Base-by-base conservation (phyloP, 345 rosid genomes). In the Syzygium oleosum region DNA sequence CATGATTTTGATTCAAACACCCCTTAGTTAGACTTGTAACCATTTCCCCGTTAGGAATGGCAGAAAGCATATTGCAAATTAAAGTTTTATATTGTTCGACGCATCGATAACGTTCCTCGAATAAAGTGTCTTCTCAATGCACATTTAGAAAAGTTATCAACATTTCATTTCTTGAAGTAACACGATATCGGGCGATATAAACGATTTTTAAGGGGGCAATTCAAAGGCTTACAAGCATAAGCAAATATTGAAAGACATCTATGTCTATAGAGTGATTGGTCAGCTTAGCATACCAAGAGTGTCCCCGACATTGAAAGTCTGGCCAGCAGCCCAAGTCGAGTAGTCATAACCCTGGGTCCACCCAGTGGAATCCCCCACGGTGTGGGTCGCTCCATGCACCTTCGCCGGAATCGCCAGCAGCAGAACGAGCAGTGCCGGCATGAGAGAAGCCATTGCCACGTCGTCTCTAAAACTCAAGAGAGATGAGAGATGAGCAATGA, bases 291-390 rank as follows among this genome's bases (percentile, higher is more conserved):
- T 63, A 49, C 59, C 77, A 41, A 86, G 84, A 87, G 86, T 88
- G 52, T 94, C 94, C 27, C 94, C 94, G 22, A 91, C 93, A 0
- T 25, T 56, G 88, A 93, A 94, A 3, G 93, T 92, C 88, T 92
- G 80, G 17, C 91, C 91, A 31, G 89, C 27, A 56, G 86, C 87
- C 94, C 95, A 92, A 16, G 80, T 87, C 54, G 19, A 0, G 58
- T 93, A 92, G 88, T 91, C 88, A 17, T 13, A 23, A 5, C 84
- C 61, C 4, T 87, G 61, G 85, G 83, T 85, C 96, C 96, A 94
- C 46, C 94, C 94, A 5, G 12, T 3, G 61, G 49, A 84, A 85
- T 52, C 95, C 4, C 96, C 95, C 4, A 93, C 94, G 3, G 85
- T 85, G 89, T 92, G 61, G 10, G 89, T 86, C 1, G 87, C 90